phyloP scores from a whole-genome alignment of 2,329 filamentous ascomycete genomes.

The Neonectria coccinea region DNA sequence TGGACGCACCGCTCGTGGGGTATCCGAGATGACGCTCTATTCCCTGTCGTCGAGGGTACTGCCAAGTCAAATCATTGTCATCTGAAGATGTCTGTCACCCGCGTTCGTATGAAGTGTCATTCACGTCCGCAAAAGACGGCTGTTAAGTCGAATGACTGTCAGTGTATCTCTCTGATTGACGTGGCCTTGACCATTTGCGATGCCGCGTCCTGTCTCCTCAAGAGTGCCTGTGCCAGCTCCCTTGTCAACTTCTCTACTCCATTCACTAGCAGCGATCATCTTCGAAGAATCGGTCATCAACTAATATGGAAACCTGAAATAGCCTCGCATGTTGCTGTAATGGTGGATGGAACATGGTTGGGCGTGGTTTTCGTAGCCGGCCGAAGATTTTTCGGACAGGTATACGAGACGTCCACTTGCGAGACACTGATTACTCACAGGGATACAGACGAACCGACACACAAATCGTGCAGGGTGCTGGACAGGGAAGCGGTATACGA shows the following conservation, averaged over 20 bases:
- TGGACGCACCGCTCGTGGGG: background rate
- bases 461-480: background rate
- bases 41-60: background rate
- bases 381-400: background rate
- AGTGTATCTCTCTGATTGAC: background rate
- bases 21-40: background rate
- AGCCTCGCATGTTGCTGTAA: background rate
- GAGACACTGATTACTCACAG: background rate
- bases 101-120: background rate
- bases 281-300: too few relatives aligned
- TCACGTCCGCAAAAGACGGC: background rate
- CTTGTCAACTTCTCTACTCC: background rate
- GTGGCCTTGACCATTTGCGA: background rate
- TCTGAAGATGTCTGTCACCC: background rate
- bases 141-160: background rate
- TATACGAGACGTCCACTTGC: background rate
- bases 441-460: background rate
- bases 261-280: background rate
- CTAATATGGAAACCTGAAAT: background rate
- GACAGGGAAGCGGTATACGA: background rate
- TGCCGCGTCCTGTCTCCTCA: background rate
- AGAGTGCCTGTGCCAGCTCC: background rate
- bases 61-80: background rate
- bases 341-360: background rate
- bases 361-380: background rate